Evolutionary conservation across 495 filamentous ascomycete genomes (phyloP), one percentile per base, ranked within the genome.

Genomic region (Lasiosphaeria hispida): DNA sequence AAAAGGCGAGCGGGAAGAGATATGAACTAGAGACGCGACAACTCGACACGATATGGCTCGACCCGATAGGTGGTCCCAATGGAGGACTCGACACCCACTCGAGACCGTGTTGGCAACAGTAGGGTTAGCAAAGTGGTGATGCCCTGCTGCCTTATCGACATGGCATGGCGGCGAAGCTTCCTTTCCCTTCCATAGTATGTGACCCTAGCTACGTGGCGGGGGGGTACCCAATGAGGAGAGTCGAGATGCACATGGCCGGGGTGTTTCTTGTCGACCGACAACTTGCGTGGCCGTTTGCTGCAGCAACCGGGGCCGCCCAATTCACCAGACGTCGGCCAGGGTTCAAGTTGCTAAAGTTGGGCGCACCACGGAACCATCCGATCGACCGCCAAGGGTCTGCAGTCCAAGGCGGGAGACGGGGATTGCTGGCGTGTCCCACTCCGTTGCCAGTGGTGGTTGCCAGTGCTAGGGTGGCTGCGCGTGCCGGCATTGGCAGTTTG

Each of bases 161-260:
- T 30, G 55, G 23, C 23, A n/a, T n/a, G n/a, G n/a, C n/a, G n/a
- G n/a, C n/a, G n/a, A n/a, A n/a, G 30, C 6, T 4, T 43, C 51
- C 51, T 54, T 43, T 54, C 40, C 43, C 39, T 37, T 13, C n/a
- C n/a, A 34, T 13, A 52, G n/a, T 40, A n/a, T 38, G 35, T 36
- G 49, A 19, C 49, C 38, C 13, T 38, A n/a, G 49, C 49, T 52
- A 52, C 49, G 49, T 52, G 49, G 49, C 49, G 35, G 49, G 35
- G 49, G 35, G 3, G 5, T 19, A 14, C 40, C 49, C 49, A 52
- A 40, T 52, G 2, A 30, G 23, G 23, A 30, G 2, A 5, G 2
- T 30, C 11, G 49, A 11, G 30, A 36, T 14, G 17, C n/a, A 23
- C 17, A 37, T n/a, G 15, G 17, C 49, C n/a, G n/a, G n/a, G n/a